These are phyloP conservation scores for Nitzschia inconspicua DNA, from an alignment of 108 stramenopile genomes.

Conservation along the genomic window DNA sequence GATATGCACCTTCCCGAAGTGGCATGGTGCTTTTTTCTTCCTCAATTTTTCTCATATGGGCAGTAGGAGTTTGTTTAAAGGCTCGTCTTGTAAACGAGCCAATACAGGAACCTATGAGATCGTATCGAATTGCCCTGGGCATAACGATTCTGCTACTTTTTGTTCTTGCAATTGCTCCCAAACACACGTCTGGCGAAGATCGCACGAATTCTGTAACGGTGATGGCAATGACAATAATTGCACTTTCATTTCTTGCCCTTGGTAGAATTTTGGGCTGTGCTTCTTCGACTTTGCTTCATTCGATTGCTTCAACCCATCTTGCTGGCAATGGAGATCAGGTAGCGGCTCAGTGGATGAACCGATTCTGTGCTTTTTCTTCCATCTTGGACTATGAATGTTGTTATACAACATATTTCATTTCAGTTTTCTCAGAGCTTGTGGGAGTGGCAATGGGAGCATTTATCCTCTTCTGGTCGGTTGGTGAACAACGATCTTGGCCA, in stretches of 20 bases:
- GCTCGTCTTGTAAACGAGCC: slow-evolving; percentile 18
- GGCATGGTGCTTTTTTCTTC: slow-evolving; percentile 34
- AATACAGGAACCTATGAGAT: slow-evolving; percentile 37
- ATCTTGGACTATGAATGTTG: slow-evolving; percentile 8
- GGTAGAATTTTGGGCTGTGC: slow-evolving; percentile 17
- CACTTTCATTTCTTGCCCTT: slow-evolving; percentile 7
- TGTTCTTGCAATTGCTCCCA: slow-evolving; percentile 9
- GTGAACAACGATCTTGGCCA: background rate
- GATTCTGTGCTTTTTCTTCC: background rate
- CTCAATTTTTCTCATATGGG: slow-evolving; percentile 28
- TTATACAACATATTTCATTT: background rate
- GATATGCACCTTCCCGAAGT: slow-evolving; percentile 34
- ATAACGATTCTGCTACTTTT: slow-evolving; percentile 13
- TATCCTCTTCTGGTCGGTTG: slow-evolving; percentile 9
- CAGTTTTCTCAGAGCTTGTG: slow-evolving; percentile 4
- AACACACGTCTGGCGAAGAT: background rate
- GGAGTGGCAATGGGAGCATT: slow-evolving; percentile 5
- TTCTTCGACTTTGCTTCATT: slow-evolving; percentile 18
- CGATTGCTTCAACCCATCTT: slow-evolving; percentile 10
- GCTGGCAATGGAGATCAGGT: background rate
- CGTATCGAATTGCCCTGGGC: slow-evolving; percentile 39
- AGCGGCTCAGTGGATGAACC: background rate
- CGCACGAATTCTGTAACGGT: slow-evolving; percentile 16
- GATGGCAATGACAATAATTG: slow-evolving; percentile 20
- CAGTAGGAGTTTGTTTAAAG: slow-evolving; percentile 28